Base-by-base conservation (phyloP, 2,329 filamentous ascomycete genomes). In the Lomentospora prolificans region DNA sequence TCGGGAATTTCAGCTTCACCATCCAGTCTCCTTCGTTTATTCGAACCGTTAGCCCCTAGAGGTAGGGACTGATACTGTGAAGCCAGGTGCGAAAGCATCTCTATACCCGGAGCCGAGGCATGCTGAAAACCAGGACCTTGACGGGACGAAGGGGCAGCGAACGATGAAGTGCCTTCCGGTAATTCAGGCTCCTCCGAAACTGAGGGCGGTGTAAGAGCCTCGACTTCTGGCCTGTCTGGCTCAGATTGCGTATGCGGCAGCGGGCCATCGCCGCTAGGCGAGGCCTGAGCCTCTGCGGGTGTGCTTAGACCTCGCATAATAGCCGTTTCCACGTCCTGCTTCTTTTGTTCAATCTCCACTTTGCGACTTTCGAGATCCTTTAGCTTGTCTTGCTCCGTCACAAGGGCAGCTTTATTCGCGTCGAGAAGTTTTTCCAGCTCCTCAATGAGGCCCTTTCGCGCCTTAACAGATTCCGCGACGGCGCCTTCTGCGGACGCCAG, bases 401-500 rank as follows among this genome's bases (percentile, higher is more conserved):
- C 76, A 3, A 96, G 73, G 33, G 85, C 84, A 2, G 77, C 72
- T 52, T 85, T 84, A 68, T 92, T 90, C 25, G 80, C 79, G 55
- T 86, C 82, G 1, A 97, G 76, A 10, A 97, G 76, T 65, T 87
- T 90, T 70, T 96, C 90, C 4, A 99, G 75, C 1, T 85, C 90
- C 27, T 81, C 78, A 36, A 97, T 85, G 27, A 99, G 78, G 8
- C 82, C 80, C 61, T 83, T 81, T 12, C 94, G 85, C 2, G 90
- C 89, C 66, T 92, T 91, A 66, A 99, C 89, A 61, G 87, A 89
- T 64, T 96, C 90, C 2, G 88, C 85, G 1, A 97, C 87, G 0
- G 92, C 90, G 55, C 84, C 89, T 70, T 99, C 91, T 3, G 94
- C 94, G 60, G 82, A 89, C 19, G 90, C 89, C 17, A 99, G 79